Conservation (phyloP, 805 yeast species). For the Pichia membranifaciens region DNA sequence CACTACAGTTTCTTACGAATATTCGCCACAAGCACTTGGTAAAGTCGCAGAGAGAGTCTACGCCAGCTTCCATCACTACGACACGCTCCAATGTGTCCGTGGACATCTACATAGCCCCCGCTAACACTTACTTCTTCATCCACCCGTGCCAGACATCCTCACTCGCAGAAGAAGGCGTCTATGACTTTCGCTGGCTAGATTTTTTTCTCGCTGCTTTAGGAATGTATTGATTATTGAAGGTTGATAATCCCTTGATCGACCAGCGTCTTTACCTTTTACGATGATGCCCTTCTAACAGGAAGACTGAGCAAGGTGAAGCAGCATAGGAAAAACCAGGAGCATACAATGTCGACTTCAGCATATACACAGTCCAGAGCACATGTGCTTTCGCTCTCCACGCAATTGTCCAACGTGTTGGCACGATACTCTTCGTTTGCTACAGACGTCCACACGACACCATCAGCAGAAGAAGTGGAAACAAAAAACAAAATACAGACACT, state of each 20-base stretch:
- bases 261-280: too few relatives aligned
- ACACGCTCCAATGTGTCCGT: not conserved
- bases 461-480: slow-evolving; percentile 43
- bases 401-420: slow-evolving; percentile 49
- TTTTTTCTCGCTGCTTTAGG: not conserved
- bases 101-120: not conserved
- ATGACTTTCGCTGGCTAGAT: not conserved
- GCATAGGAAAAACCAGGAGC: too few relatives aligned
- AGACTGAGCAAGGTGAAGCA: too few relatives aligned
- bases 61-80: not conserved
- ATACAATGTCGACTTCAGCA: slow-evolving; percentile 30
- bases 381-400: slow-evolving; percentile 64
- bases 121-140: slow-evolving; percentile 9
- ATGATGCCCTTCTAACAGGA: too few relatives aligned
- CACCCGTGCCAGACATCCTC: slow-evolving; percentile 18
- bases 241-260: too few relatives aligned
- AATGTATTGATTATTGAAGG: not conserved
- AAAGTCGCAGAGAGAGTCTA: not conserved
- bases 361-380: slow-evolving; percentile 67
- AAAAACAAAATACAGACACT: slow-evolving; percentile 45
- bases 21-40: not conserved
- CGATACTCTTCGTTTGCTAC: slow-evolving; percentile 48
- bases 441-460: slow-evolving; percentile 34
- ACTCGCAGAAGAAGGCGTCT: not conserved
- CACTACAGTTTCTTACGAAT: slow-evolving; percentile 4